Conservation (phyloP, 2,329 filamentous ascomycete genomes). For the Sphaerulina vaccinii region DNA sequence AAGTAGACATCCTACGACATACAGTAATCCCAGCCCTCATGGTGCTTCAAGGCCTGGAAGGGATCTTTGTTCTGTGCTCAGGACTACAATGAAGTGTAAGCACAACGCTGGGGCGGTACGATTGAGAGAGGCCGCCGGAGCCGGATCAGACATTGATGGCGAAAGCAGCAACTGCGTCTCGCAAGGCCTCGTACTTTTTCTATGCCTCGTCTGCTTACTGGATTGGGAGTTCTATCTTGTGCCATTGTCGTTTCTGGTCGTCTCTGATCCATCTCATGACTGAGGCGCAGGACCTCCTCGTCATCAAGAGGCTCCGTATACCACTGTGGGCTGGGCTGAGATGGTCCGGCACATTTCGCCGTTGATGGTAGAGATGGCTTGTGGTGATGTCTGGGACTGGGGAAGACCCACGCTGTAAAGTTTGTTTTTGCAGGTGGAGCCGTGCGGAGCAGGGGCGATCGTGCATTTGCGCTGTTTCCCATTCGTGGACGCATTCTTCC, state of each 20-base stretch:
- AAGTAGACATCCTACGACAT: background rate
- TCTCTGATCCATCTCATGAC: background rate
- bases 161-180: background rate
- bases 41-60: background rate
- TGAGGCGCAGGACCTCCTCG: too few species aligned
- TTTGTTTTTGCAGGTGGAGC: too few species aligned
- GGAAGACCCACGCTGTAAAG: too few species aligned
- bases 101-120: too few species aligned
- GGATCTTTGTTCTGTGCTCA: background rate
- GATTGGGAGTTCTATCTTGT: background rate
- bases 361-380: too few species aligned
- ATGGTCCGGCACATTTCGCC: too few species aligned
- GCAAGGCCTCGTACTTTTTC: background rate
- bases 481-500: constrained; percentile 14
- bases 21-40: background rate
- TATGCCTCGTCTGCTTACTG: background rate
- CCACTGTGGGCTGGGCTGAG: too few species aligned
- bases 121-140: too few species aligned
- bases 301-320: too few species aligned
- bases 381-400: too few species aligned
- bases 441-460: too few species aligned
- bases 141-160: background rate
- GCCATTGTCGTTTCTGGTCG: background rate
- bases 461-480: too few species aligned
- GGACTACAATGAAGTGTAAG: background rate